Percentiles rank a stretch among this genome's conserved stretches.
phyloP scores from a whole-genome alignment of 345 rosid genomes.

The Odontarrhena argentea region DNA sequence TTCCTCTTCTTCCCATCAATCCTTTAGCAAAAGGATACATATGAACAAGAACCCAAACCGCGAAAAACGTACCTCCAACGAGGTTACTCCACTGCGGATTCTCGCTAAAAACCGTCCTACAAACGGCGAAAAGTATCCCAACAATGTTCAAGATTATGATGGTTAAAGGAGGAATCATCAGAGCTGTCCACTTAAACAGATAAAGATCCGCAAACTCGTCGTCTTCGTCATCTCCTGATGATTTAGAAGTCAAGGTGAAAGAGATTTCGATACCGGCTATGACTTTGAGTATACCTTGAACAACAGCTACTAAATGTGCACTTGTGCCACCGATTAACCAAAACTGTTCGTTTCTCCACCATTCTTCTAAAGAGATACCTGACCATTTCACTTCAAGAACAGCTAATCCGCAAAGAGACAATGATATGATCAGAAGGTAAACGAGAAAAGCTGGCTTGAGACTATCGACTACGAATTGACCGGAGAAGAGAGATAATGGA shows the following conservation, averaged over 20 bases:
- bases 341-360: conserved; percentile 97
- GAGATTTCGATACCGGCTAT: conserved; percentile 82
- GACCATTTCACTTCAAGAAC: conserved; percentile 86
- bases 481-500: conserved; percentile 66
- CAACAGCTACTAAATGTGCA: conserved; percentile 79
- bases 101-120: conserved; percentile 54
- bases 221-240: conserved; percentile 59
- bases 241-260: conserved; percentile 71
- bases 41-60: conserved; percentile 81
- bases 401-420: conserved; percentile 64
- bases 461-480: conserved; percentile 64
- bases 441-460: conserved; percentile 57
- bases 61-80: conserved; percentile 77
- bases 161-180: conserved; percentile 77
- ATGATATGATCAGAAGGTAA: conserved; percentile 60
- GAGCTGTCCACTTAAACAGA: conserved; percentile 70
- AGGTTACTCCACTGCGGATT: conserved; percentile 64
- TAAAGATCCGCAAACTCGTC: conserved; percentile 78
- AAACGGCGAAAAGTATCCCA: conserved; percentile 62
- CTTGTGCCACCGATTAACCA: conserved; percentile 93
- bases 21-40: conserved; percentile 86
- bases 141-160: conserved; percentile 77
- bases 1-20: conserved; percentile 76
- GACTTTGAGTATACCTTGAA: conserved; percentile 81
- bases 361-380: conserved; percentile 68